Conservation (phyloP, 1,139 yeast species). For the Suhomyces panamericanus region DNA sequence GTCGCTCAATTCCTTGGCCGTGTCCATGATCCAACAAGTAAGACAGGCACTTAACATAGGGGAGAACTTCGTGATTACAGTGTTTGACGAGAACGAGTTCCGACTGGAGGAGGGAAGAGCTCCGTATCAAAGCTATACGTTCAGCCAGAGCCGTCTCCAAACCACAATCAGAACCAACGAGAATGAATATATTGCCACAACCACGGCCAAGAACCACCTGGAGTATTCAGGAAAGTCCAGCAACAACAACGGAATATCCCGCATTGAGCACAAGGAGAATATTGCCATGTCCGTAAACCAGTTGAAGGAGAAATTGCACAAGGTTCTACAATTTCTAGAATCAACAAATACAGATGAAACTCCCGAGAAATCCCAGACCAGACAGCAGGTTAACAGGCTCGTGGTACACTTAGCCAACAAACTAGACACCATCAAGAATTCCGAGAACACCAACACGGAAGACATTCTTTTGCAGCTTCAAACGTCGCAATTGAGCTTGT, state of each 20-base stretch:
- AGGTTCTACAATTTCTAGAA: constrained; percentile 23
- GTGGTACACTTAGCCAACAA: constrained; percentile 31
- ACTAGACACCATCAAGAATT: constrained; percentile 17
- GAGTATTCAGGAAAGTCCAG: constrained; percentile 18
- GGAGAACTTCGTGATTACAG: constrained; percentile 1
- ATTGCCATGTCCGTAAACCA: constrained; percentile 24
- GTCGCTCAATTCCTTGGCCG: constrained; percentile 13
- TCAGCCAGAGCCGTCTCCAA: constrained; percentile 5
- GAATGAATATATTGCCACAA: constrained; percentile 29
- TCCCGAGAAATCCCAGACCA: constrained; percentile 3
- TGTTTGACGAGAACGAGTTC: constrained; percentile 12
- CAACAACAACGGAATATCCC: constrained; percentile 10
- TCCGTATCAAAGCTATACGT: constrained; percentile 8
- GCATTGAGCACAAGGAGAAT: constrained; percentile 18
- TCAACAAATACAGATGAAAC: constrained; percentile 5
- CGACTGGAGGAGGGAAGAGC: constrained; percentile 2
- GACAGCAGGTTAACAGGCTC: constrained; percentile 22
- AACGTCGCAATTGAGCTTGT: constrained; percentile 29
- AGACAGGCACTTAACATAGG: not conserved
- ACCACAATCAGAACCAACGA: constrained; percentile 23
- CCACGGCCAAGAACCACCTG: constrained; percentile 29
- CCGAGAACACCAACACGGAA: constrained; percentile 4
- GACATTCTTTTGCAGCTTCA: constrained; percentile 20
- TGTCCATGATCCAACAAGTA: constrained; percentile 10
- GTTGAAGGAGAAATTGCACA: constrained; percentile 22